Evolutionary conservation across 306 rosid species (phyloP), one percentile per base, ranked within the genome.

Genomic region (Inga laurina): DNA sequence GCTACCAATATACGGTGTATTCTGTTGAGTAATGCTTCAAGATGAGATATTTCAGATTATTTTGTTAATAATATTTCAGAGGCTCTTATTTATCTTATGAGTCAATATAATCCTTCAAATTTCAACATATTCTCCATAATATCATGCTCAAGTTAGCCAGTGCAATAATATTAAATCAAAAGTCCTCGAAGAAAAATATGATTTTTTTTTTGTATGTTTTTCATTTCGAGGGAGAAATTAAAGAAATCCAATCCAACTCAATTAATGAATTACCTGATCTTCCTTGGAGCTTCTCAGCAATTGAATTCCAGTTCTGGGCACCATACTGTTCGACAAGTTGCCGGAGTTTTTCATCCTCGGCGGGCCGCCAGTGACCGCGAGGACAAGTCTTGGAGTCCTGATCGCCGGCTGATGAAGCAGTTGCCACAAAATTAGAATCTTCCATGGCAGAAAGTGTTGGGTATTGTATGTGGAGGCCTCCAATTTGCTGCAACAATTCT

Each of bases 301-400:
- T 96, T 8, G 98, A 94, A 66, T 96, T 96, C 99, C 99, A 96
- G 64, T 96, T 96, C 71, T 96, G 99, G 0, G 98, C 95, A 45
- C 98, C 99, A 37, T 85, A 92, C 80, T 92, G 93, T 82, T 94
- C 85, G 41, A 96, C 99, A 10, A 96, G 97, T 37, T 83, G 94
- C 35, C 93, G 86, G 65, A 96, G 97, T 56, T 87, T 90, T 80
- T 94, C 98, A 77, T 96, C 99, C 64, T 96, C 99, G 0, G 94
- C 98, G 0, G 97, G 97, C 74, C 98, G 61, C 99, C 98, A 96
- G 87, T 96, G 99, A 24, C 99, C 99, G 5, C 98, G 88, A 1
- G 95, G 95, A 82, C 93, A 92, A 27, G 74, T 77, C 83, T 85
- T 92, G 72, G 89, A 46, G 72, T 84, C 87, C 15, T 91, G 32